Conservation (phyloP, 2,329 filamentous ascomycete genomes). For the Lachnellula arida region DNA sequence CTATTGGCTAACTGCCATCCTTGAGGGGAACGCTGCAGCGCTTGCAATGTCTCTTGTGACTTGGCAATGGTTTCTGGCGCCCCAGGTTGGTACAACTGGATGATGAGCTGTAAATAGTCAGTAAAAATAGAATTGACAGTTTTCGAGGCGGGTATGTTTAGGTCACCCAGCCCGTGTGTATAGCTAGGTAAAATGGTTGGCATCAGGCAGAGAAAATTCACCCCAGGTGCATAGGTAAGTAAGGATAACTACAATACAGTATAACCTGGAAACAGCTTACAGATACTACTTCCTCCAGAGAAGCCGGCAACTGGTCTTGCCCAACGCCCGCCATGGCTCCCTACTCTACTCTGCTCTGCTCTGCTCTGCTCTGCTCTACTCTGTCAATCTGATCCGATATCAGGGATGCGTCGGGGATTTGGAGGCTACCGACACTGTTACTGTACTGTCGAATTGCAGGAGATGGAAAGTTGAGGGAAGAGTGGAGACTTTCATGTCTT, state of each 20-base stretch:
- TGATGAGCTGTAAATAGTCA: slow-evolving; percentile 38
- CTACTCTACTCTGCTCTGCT: neutral
- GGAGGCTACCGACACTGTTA: too few relatives aligned
- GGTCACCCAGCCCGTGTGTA: too few relatives aligned
- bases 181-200: too few relatives aligned
- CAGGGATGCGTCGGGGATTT: neutral
- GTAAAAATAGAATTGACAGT: neutral
- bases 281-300: slow-evolving; percentile 28
- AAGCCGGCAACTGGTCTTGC: slow-evolving; percentile 22
- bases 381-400: neutral
- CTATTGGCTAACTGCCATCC: slow-evolving; percentile 84
- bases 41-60: slow-evolving; percentile 71
- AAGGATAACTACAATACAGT: neutral
- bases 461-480: neutral
- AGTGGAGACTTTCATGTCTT: neutral
- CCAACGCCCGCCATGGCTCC: slow-evolving; percentile 17
- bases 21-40: slow-evolving; percentile 70
- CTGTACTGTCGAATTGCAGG: neutral
- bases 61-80: slow-evolving; percentile 39
- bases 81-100: slow-evolving; percentile 45
- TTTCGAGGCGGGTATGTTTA: too few relatives aligned
- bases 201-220: too few relatives aligned
- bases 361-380: neutral
- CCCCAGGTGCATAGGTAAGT: too few relatives aligned
- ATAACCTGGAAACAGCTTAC: slow-evolving; percentile 17